phyloP scores from a whole-genome alignment of 805 yeast genomes.

The Starmerella sp. region DNA sequence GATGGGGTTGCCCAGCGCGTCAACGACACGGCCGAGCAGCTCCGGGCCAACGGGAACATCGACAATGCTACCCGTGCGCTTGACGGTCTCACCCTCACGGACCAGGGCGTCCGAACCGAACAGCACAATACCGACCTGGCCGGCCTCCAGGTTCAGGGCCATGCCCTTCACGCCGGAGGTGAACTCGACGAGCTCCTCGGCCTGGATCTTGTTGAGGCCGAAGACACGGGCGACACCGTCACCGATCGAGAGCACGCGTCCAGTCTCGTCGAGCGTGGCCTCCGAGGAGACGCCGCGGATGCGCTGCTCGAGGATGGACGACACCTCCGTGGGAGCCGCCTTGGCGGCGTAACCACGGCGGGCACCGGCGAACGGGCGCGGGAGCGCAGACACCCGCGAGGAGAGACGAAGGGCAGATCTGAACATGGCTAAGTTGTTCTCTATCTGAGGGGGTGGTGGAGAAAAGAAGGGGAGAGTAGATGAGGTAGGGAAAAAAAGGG shows the following conservation, averaged over 20 bases:
- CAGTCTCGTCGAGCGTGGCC: slow-evolving; percentile 97
- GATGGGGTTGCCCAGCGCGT: slow-evolving; percentile 97
- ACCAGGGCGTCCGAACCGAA: slow-evolving; percentile 98
- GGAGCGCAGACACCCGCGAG: slow-evolving; percentile 30
- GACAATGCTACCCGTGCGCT: slow-evolving; percentile 99
- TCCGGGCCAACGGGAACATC: slow-evolving; percentile 98
- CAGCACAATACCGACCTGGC: slow-evolving; percentile 99
- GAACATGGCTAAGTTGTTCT: slow-evolving; percentile 26
- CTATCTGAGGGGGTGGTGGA: slow-evolving; percentile 9
- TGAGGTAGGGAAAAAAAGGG: slow-evolving; percentile 16
- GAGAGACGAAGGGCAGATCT: slow-evolving; percentile 34
- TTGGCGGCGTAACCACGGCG: slow-evolving; percentile 78
- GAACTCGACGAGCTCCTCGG: slow-evolving; percentile 99
- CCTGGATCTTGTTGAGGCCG: slow-evolving; percentile 99
- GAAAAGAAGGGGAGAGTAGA: slow-evolving; percentile 10
- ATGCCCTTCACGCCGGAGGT: slow-evolving; percentile 99
- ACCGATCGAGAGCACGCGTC: slow-evolving; percentile 98
- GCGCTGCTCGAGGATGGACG: slow-evolving; percentile 97
- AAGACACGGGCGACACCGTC: slow-evolving; percentile 99
- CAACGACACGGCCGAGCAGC: slow-evolving; percentile 97
- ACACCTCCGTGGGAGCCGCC: slow-evolving; percentile 99
- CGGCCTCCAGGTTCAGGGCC: slow-evolving; percentile 99
- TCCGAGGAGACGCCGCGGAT: slow-evolving; percentile 98
- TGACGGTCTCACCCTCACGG: slow-evolving; percentile 98
- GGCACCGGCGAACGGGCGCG: slow-evolving; percentile 28